A percentile compares a stretch with the other conserved stretches of the same genome.
Conservation (phyloP, 75 land plant species). For the Azolla pinnata region DNA sequence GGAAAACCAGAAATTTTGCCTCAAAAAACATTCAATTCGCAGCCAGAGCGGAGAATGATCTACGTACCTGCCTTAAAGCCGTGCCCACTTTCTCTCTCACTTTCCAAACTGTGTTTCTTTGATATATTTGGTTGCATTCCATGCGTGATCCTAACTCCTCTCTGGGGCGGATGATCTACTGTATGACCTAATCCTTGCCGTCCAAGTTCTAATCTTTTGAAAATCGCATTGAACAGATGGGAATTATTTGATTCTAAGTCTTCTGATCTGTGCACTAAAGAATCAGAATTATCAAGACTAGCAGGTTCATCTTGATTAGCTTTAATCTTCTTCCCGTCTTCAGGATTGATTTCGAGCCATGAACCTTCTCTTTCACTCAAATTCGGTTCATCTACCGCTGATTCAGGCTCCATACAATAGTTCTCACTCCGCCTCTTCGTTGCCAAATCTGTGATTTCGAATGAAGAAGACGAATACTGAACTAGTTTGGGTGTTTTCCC, state of each 20-base stretch:
- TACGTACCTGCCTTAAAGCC: no score
- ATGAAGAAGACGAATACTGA: neutral
- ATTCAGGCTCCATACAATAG: neutral
- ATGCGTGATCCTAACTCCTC: no score
- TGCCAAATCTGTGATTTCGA: neutral
- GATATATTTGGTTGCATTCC: neutral
- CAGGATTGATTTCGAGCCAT: constrained; percentile 7
- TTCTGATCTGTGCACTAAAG: neutral
- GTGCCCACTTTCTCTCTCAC: neutral
- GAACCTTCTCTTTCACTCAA: constrained; percentile 3
- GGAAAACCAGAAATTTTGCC: no score
- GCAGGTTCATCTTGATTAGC: neutral
- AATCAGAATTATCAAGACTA: neutral
- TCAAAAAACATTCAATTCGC: no score
- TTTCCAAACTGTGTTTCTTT: neutral
- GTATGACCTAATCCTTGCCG: no score
- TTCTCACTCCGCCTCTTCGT: neutral
- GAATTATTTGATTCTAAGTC: neutral
- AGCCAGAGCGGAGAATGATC: no score
- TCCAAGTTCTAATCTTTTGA: no score
- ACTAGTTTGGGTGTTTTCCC: neutral
- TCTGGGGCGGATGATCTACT: no score
- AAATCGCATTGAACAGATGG: neutral
- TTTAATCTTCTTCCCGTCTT: neutral
- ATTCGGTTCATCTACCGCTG: neutral